Base-by-base conservation (phyloP, 2,329 filamentous ascomycete species). In the Botrytis cinerea region DNA sequence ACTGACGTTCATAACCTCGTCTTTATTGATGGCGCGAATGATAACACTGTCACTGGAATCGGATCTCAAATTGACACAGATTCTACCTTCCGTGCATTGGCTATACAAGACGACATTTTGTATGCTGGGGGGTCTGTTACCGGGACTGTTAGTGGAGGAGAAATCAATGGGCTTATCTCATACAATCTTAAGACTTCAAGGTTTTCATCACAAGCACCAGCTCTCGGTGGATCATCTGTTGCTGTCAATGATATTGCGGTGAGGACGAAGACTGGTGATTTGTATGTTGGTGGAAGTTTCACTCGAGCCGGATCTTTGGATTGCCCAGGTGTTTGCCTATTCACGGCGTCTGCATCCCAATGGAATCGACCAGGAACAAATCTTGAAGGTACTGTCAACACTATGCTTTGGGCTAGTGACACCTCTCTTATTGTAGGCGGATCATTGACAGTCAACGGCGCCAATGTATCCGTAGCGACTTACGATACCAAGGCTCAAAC, bases 261-360 rank as follows among this genome's bases (percentile, higher is more conserved):
- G 14, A 91, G 91, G 72, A 92, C 93, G 0, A 88, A 87, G 72
- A 90, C 90, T 28, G 86, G 87, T 1, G 90, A 96, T 69, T 86
- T 99, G 20, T 99, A 92, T 80, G 92, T 99, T 46, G 95, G 92
- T 54, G 96, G 96, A 46, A 89, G 88, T 16, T 99, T 98, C 80
- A 85, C 89, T n/a, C 89, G 88, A 46, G 96, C 94, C 28, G 96
- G 96, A 43, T 91, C 92, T 7, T 87, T 98, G 45, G 90, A 89
- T 60, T 99, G 96, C 81, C 90, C 92, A 5, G 91, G 89, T 64
- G 88, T 99, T 38, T 99, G 96, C 83, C 85, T 92, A 74, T 97
- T 93, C 83, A 90, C 92, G 80, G 89, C 90, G 2, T 84, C 88
- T 12, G 86, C 87, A 7, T 87, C 87, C 22, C 91, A 95, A 79